Evolutionary conservation across 1,284 basidiomycete genomes (phyloP), one percentile per base, ranked within the genome.

Genomic region (Inonotus obliquus): DNA sequence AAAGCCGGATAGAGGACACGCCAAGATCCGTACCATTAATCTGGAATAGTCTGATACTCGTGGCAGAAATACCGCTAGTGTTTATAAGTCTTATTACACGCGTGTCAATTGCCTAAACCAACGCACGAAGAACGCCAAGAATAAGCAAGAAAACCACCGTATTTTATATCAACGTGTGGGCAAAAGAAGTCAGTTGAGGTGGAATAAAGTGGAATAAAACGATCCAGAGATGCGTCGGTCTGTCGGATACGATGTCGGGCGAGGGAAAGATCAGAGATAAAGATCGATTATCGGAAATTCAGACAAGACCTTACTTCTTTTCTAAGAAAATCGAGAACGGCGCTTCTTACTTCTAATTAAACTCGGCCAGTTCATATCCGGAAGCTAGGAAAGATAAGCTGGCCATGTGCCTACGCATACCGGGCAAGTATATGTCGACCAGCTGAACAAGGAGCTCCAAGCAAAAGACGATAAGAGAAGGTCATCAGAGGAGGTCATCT

Each of bases 381-480:
- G 1, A 27, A 51, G 23, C 25, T 27, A 27, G 14, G 49, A 27
- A 27, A 51, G 49, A 51, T 51, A 51, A 51, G 49, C 10, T 21
- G 49, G 11, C 49, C 27, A 27, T 32, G 49, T 51, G 49, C 11
- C n/a, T 7, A 25, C 37, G 11, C 13, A 47, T 6, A n/a, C 23
- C 41, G 5, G 25, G 21, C 7, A 2, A n/a, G 38, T 39, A n/a
- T 39, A 39, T 10, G 19, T 9, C 21, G 23, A 55, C 11, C 55
- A 57, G 41, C 39, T 45, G 55, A 29, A 23, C 23, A 37, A 23
- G 13, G 21, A 21, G 29, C 39, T 57, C 38, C 55, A 25, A 27
- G 39, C 19, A 55, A 55, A 55, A 13, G 41, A 41, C 54, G 54
- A 55, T 37, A 53, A n/a, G n/a, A n/a, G n/a, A n/a, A n/a, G n/a